Evolutionary conservation across 805 yeast species (phyloP).

Genomic region (Nakazawaea ambrosiae): DNA sequence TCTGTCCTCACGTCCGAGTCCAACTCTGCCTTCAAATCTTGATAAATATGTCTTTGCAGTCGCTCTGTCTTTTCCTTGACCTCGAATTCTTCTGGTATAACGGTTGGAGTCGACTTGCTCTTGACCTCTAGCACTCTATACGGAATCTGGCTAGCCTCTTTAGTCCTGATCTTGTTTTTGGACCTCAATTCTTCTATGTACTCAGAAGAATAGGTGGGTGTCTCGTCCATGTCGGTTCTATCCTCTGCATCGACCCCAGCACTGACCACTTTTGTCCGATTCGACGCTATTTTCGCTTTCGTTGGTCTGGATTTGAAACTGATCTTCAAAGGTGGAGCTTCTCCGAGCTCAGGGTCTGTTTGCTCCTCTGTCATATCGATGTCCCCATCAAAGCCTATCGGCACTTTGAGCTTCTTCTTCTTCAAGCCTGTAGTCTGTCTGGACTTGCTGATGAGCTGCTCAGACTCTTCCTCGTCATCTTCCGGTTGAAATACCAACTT

Average conservation of each 20-base stretch:
- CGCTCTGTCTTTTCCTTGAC: conserved; percentile 19
- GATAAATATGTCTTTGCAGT: conserved; percentile 12
- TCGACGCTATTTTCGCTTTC: too few species aligned
- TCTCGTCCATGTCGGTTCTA: too few species aligned
- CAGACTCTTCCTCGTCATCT: conserved; percentile 7
- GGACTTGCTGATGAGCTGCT: too few species aligned
- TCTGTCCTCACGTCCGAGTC: conserved; percentile 4
- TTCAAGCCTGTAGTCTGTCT: not conserved
- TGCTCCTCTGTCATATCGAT: too few species aligned
- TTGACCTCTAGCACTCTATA: not conserved
- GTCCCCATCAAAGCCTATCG: too few species aligned
- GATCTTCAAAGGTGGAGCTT: not conserved
- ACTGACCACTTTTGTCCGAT: too few species aligned
- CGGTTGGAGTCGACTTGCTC: conserved; percentile 2
- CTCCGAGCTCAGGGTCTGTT: too few species aligned
- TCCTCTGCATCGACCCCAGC: too few species aligned
- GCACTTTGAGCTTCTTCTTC: not conserved
- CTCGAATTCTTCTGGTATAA: conserved; percentile 14
- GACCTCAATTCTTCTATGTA: conserved; percentile 5
- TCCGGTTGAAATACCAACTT: conserved; percentile 1
- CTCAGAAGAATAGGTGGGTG: not conserved
- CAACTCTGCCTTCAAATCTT: conserved; percentile 4
- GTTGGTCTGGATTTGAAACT: conserved; percentile 1
- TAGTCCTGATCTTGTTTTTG: conserved; percentile 1
- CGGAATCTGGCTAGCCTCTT: not conserved